Evolutionary conservation across 2,329 filamentous ascomycete genomes (phyloP).

Genomic region (Aspergillus costaricaensis): DNA sequence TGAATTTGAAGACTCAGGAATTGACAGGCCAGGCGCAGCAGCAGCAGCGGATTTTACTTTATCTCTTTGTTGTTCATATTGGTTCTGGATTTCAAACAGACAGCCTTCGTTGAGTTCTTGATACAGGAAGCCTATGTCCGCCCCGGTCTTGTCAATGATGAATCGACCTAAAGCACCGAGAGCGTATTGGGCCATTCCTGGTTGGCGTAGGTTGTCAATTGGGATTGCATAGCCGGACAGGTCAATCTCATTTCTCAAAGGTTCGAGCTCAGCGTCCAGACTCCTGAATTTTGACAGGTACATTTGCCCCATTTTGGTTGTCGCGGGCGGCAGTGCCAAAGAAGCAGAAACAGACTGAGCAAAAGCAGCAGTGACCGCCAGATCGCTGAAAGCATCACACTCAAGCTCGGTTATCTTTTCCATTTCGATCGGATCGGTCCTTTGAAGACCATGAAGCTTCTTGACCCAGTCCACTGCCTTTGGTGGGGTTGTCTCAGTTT

Average conservation of each 20-base stretch:
- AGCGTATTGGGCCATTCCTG: slow-evolving; percentile 40
- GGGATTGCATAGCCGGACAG: slow-evolving; percentile 45
- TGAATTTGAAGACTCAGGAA: no score
- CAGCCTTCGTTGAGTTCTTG: slow-evolving; percentile 47
- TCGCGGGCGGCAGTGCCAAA: slow-evolving; percentile 42
- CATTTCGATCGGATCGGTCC: slow-evolving; percentile 34
- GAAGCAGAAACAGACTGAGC: slow-evolving; percentile 41
- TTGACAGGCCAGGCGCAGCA: no score
- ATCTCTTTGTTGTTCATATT: background rate
- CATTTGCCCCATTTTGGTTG: slow-evolving; percentile 42
- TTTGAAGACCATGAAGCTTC: slow-evolving; percentile 45
- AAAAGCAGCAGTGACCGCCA: slow-evolving; percentile 45
- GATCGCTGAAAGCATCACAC: slow-evolving; percentile 36
- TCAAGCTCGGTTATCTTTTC: slow-evolving; percentile 40
- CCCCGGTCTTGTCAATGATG: slow-evolving; percentile 42
- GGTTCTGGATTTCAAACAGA: slow-evolving; percentile 34
- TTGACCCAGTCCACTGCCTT: slow-evolving; percentile 46
- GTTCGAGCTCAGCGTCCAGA: slow-evolving; percentile 43
- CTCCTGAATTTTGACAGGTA: slow-evolving; percentile 39
- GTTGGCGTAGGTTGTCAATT: slow-evolving; percentile 47
- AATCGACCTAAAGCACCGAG: slow-evolving; percentile 43
- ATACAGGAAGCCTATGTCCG: slow-evolving; percentile 48
- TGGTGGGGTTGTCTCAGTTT: slow-evolving; percentile 36
- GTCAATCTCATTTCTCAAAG: slow-evolving; percentile 44
- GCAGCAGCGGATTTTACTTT: background rate